Conservation (phyloP, 2,329 filamentous ascomycete genomes). For the Emergomyces africanus region DNA sequence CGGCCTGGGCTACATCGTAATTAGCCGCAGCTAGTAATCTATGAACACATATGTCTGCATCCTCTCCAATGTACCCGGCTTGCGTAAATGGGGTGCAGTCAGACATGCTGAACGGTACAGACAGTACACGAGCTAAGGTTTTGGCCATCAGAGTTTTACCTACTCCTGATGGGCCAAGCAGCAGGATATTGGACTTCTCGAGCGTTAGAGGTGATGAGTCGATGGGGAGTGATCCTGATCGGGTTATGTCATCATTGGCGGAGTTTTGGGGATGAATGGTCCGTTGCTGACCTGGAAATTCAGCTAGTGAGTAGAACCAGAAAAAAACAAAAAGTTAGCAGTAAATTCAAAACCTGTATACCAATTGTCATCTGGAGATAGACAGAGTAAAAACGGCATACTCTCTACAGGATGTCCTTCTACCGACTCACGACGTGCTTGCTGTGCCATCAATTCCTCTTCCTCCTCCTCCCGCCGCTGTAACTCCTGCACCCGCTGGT, state of each 20-base stretch:
- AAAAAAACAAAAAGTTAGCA: neutral
- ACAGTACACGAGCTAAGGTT: constrained; percentile 82
- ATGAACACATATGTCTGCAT: constrained; percentile 92
- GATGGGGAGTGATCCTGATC: constrained; percentile 20
- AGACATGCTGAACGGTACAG: constrained; percentile 88
- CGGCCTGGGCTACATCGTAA: constrained; percentile 71
- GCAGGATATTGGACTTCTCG: constrained; percentile 87
- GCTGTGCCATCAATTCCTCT: constrained; percentile 58
- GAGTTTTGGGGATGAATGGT: constrained; percentile 29
- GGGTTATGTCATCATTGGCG: constrained; percentile 12
- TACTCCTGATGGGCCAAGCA: constrained; percentile 85
- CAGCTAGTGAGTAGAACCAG: constrained; percentile 32
- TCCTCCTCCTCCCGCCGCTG: constrained; percentile 68
- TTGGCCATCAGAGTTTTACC: constrained; percentile 91
- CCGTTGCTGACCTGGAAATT: constrained; percentile 49
- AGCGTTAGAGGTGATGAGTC: constrained; percentile 56
- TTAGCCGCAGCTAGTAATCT: constrained; percentile 79
- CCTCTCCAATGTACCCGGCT: constrained; percentile 93
- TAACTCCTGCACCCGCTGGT: constrained; percentile 69
- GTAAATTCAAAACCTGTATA: neutral
- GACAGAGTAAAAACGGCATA: constrained; percentile 20
- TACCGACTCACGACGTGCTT: constrained; percentile 55
- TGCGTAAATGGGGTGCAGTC: constrained; percentile 95
- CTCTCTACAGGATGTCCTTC: constrained; percentile 69
- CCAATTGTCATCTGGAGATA: neutral